Evolutionary conservation across 1,284 basidiomycete species (phyloP), one percentile per base, ranked within the genome.

Genomic region (Trichosporon coremiiforme): DNA sequence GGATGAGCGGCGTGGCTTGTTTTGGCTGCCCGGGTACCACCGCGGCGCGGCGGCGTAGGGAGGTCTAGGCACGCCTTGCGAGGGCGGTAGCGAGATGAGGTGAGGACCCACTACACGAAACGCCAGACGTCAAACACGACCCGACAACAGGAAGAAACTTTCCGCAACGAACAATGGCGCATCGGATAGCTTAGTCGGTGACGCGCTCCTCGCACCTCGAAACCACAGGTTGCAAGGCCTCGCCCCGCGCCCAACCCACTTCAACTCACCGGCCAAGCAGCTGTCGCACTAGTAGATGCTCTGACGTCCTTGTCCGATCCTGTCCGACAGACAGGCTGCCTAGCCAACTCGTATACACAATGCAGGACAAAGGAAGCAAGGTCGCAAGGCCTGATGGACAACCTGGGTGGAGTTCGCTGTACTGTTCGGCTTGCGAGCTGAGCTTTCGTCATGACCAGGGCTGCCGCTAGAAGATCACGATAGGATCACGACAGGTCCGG

Each of bases 61-160:
- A 25, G 25, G 25, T 25, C 25, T 25, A 25, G 25, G 25, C 25
- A 25, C 25, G 25, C 25, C 25, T 53, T 20, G 7, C 17, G 45
- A 20, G 45, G 17, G 45, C 25, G 25, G 25, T 25, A 25, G 25
- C 25, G 25, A 25, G 25, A 25, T 25, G 25, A 25, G 50, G 50
- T 12, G 10, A 53, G 50, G 25, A 25, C 50, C 50, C 50, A 53
- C 50, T 53, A 25, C 50, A 53, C 50, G 50, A 53, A 53, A 53
- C 50, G 50, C 50, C 50, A 53, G 50, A 53, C 50, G 50, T 20
- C 50, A 53, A 53, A 53, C 50, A 53, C 50, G 4, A 53, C 20
- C 20, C 22, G 50, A 53, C 25, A 25, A 25, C 25, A 13, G 33
- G 33, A 6, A 6, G 33, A 50, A 53, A 53, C 50, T 17, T 2